These are phyloP conservation scores for Cladosporium sp. DNA, from an alignment of 2,329 filamentous ascomycete species.

Conservation along the genomic window DNA sequence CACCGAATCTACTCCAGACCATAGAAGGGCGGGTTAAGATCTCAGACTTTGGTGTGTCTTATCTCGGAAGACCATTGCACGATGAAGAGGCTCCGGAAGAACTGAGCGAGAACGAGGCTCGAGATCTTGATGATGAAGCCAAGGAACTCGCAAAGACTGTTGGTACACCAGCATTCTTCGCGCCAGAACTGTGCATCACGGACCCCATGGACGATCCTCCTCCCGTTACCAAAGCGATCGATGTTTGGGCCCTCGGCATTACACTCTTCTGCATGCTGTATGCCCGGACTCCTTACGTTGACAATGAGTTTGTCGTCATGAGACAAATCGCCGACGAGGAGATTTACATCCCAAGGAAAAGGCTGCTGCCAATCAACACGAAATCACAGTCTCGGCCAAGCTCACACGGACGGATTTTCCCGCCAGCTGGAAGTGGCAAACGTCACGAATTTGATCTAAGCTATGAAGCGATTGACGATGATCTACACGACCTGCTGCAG, in stretches of 20 bases:
- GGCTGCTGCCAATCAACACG: conserved; percentile 70
- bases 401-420: conserved; percentile 50
- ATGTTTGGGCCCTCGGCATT: conserved; percentile 95
- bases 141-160: conserved; percentile 97
- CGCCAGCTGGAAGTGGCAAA: conserved; percentile 60
- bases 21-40: conserved; percentile 89
- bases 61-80: conserved; percentile 84
- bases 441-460: conserved; percentile 75
- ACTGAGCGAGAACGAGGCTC: conserved; percentile 72
- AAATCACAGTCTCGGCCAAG: conserved; percentile 48
- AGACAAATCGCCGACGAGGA: conserved; percentile 87
- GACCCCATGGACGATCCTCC: conserved; percentile 67
- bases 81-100: conserved; percentile 67
- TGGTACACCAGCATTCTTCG: conserved; percentile 95
- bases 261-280: conserved; percentile 95
- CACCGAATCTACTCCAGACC: conserved; percentile 86
- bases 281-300: conserved; percentile 89
- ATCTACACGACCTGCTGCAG: conserved; percentile 74
- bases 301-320: conserved; percentile 91
- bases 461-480: conserved; percentile 83
- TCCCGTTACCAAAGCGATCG: conserved; percentile 87
- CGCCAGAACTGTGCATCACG: conserved; percentile 91
- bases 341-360: conserved; percentile 81
- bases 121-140: conserved; percentile 80
- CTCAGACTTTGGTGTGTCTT: conserved; percentile 97